Conservation (phyloP, 208 protist genomes). For the Leishmania martiniquensis region DNA sequence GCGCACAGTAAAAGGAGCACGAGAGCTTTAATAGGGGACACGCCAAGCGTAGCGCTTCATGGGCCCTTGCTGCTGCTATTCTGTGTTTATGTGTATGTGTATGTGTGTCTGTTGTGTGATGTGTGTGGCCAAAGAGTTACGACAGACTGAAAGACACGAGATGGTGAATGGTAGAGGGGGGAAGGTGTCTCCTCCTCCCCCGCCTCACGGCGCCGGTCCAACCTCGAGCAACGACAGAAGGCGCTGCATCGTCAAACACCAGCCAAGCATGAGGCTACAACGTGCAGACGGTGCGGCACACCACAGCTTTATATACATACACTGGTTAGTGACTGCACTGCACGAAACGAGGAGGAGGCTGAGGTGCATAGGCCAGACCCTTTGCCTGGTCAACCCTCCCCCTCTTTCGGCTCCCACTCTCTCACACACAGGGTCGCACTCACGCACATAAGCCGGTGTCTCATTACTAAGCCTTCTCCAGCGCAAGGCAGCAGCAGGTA, state of each 20-base stretch:
- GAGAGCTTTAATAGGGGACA: background rate
- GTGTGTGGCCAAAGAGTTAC: background rate
- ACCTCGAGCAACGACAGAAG: background rate
- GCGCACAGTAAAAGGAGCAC: background rate
- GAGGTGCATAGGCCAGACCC: background rate
- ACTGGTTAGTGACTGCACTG: background rate
- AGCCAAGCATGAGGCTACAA: background rate
- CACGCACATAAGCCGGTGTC: background rate
- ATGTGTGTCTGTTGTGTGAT: background rate
- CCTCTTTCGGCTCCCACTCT: background rate
- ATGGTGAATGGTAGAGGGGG: background rate
- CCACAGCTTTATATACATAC: background rate
- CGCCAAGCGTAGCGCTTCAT: background rate
- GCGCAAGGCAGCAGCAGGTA: background rate
- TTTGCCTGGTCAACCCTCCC: background rate
- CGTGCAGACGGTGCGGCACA: background rate
- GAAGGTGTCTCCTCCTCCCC: background rate
- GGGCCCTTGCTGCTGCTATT: too few species aligned
- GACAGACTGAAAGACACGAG: background rate
- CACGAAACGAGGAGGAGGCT: slow-evolving; percentile 1
- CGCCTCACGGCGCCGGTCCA: background rate
- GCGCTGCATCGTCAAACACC: background rate
- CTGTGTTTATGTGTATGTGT: background rate
- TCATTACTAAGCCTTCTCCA: background rate
- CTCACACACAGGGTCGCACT: background rate